A percentile compares a stretch with the other conserved stretches of the same genome.
These are phyloP conservation scores for Fusarium pseudonygamai DNA, from an alignment of 2,329 filamentous ascomycete genomes.

Conservation along the genomic window DNA sequence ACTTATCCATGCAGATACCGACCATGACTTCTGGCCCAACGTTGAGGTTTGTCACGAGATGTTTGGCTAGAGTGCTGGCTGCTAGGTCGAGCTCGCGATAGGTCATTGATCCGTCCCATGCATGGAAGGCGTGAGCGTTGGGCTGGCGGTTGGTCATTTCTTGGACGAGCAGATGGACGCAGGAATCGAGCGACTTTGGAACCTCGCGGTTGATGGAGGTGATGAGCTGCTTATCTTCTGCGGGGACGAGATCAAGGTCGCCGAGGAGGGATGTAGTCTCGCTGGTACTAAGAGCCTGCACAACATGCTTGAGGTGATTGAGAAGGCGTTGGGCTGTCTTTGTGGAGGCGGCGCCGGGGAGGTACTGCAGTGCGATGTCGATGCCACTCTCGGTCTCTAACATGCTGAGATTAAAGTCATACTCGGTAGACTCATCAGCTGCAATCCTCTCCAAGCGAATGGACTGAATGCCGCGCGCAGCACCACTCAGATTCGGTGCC, in stretches of 20 bases:
- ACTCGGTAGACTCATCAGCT: not conserved
- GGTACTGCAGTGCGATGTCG: not conserved
- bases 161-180: not conserved
- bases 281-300: not conserved
- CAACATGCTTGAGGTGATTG: not conserved
- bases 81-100: not conserved
- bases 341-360: not conserved
- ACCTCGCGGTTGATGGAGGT: not conserved
- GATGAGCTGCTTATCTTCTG: not conserved
- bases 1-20: not conserved
- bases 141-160: not conserved
- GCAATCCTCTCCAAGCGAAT: not conserved
- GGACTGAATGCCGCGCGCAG: accelerated
- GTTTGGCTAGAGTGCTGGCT: not conserved
- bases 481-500: not conserved
- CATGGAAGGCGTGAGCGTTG: not conserved
- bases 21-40: not conserved
- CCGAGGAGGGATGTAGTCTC: not conserved
- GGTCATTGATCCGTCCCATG: not conserved
- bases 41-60: not conserved
- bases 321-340: not conserved
- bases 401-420: slow-evolving; percentile 3
- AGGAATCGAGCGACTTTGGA: not conserved
- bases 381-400: not conserved
- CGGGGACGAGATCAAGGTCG: not conserved